Evolutionary conservation across 176 grass and related monocot species (phyloP).

Genomic region (Avena insularis): DNA sequence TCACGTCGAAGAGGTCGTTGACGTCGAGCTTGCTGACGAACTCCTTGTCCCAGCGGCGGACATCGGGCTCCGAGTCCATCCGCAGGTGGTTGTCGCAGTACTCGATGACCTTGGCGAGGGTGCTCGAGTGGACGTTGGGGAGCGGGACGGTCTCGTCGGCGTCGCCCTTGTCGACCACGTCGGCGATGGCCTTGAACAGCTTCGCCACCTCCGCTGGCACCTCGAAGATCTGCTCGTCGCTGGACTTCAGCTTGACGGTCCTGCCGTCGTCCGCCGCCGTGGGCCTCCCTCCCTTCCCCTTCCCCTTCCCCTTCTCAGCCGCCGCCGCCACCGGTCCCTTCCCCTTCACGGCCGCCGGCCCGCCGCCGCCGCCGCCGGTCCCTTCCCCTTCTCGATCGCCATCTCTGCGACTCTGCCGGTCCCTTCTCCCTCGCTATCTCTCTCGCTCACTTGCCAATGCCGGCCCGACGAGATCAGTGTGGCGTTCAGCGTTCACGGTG

Average conservation of each 20-base stretch:
- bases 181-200: neutral
- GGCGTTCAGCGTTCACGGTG: neutral
- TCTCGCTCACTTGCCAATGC: neutral
- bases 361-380: neutral
- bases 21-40: neutral
- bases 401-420: neutral
- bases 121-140: neutral
- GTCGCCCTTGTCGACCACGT: neutral
- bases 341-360: no score
- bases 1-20: neutral
- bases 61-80: neutral
- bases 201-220: neutral
- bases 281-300: neutral
- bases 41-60: constrained; percentile 4
- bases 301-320: neutral
- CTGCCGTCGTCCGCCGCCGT: neutral
- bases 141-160: neutral
- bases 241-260: constrained; percentile 20
- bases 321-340: no score
- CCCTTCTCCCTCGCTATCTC: neutral
- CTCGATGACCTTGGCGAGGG: neutral
- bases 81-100: constrained; percentile 2
- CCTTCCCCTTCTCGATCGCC: neutral
- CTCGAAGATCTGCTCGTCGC: neutral
- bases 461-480: neutral